These are phyloP conservation scores for Penicillium sp. DNA, from an alignment of 2,329 filamentous ascomycete genomes.

Conservation along the genomic window DNA sequence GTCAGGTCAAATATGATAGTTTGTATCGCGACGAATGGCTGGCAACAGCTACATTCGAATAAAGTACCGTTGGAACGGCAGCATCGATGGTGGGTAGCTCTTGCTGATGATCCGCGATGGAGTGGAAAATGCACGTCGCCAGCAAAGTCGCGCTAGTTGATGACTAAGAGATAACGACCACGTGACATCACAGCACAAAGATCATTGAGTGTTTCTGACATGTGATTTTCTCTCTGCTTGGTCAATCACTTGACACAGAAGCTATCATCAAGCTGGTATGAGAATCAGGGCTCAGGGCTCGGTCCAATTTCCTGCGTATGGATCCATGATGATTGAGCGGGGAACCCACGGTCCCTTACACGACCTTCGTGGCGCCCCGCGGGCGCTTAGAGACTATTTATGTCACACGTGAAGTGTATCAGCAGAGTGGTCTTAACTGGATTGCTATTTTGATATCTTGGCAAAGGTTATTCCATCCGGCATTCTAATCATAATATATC, in stretches of 20 bases:
- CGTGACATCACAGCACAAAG: not conserved
- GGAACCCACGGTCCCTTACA: not conserved
- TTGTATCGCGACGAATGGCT: constrained; percentile 27
- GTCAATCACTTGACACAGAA: not conserved
- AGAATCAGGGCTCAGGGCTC: not conserved
- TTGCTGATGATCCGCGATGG: constrained; percentile 21
- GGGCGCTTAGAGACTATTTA: constrained; percentile 23
- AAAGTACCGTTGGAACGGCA: constrained; percentile 30
- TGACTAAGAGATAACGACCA: constrained; percentile 12
- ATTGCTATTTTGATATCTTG: not conserved
- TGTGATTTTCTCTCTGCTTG: not conserved
- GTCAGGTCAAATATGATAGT: constrained; percentile 26
- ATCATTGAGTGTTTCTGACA: not conserved
- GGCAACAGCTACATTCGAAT: constrained; percentile 38
- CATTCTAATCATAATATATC: not conserved
- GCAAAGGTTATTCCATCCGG: not conserved
- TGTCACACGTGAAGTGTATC: constrained; percentile 15
- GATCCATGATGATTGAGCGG: not conserved
- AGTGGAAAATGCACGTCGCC: constrained; percentile 24
- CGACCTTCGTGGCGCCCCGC: constrained; percentile 7
- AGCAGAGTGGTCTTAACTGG: not conserved
- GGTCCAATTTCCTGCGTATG: not conserved
- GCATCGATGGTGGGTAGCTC: constrained; percentile 23
- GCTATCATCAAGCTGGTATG: not conserved
- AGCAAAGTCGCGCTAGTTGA: constrained; percentile 21